phyloP scores from a whole-genome alignment of 2,329 filamentous ascomycete genomes.

The Fusarium denticulatum region DNA sequence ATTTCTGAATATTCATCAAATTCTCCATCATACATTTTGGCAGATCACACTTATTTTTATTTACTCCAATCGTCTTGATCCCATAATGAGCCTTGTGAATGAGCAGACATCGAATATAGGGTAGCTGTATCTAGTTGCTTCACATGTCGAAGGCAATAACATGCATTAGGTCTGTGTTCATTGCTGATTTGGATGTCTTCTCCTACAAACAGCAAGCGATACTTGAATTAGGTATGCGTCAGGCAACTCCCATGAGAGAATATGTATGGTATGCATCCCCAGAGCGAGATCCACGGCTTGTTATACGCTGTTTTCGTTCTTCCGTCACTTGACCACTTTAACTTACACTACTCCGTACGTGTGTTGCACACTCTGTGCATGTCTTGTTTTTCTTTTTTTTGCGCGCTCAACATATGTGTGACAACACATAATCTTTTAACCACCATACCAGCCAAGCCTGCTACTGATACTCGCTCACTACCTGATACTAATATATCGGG shows the following conservation, averaged over 20 bases:
- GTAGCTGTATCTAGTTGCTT: not conserved
- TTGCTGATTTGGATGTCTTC: not conserved
- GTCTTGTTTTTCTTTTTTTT: not conserved
- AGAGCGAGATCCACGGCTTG: not conserved
- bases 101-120: not conserved
- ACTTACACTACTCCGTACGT: not conserved
- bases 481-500: not conserved
- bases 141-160: too few relatives aligned
- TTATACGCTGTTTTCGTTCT: not conserved
- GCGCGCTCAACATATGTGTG: not conserved
- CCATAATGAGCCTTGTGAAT: not conserved
- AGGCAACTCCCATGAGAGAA: not conserved
- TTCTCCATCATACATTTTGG: too few relatives aligned
- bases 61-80: not conserved
- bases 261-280: too few relatives aligned
- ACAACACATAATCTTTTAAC: not conserved
- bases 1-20: not conserved
- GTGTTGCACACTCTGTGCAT: not conserved
- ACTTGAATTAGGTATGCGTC: not conserved
- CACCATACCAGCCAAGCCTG: not conserved
- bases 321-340: not conserved
- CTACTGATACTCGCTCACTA: not conserved
- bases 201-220: not conserved
- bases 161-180: not conserved
- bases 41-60: not conserved